Conservation (phyloP, 2,329 filamentous ascomycete genomes). For the Madurella mycetomatis region DNA sequence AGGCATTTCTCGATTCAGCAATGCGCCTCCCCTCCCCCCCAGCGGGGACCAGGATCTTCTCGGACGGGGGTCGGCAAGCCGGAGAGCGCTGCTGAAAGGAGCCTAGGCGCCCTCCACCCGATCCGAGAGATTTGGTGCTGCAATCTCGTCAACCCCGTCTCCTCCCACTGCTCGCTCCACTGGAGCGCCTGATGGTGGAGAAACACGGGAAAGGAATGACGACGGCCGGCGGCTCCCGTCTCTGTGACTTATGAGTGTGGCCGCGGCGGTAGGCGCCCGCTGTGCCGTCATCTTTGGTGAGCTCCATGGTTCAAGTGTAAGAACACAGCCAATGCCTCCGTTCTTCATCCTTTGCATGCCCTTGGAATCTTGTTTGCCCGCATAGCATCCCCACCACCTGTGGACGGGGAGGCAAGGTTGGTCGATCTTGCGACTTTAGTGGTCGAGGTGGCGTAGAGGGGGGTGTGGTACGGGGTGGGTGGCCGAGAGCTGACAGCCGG, state of each 20-base stretch:
- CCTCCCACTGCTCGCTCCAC: slow-evolving; percentile 8
- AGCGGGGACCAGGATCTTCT: slow-evolving; percentile 33
- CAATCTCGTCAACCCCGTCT: slow-evolving; percentile 11
- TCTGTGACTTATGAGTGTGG: too few relatives aligned
- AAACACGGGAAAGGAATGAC: background rate
- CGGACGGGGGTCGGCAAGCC: slow-evolving; percentile 32
- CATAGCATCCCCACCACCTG: slow-evolving; percentile 16
- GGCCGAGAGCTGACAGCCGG: slow-evolving; percentile 18
- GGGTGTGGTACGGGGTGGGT: slow-evolving; percentile 16
- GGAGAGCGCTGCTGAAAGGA: slow-evolving; percentile 35
- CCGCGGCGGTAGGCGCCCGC: too few relatives aligned
- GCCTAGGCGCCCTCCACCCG: slow-evolving; percentile 27
- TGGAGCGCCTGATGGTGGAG: slow-evolving; percentile 4
- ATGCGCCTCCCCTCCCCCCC: slow-evolving; percentile 19
- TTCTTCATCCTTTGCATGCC: background rate
- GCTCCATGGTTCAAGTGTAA: too few relatives aligned
- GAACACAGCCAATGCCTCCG: background rate
- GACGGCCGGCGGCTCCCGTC: background rate
- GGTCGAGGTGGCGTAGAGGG: slow-evolving; percentile 2
- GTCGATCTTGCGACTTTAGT: slow-evolving; percentile 21
- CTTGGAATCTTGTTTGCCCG: slow-evolving; percentile 5
- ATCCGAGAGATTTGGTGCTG: slow-evolving; percentile 23
- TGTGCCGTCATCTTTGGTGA: too few relatives aligned
- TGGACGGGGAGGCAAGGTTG: background rate
- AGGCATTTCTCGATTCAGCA: slow-evolving; percentile 35